These are phyloP conservation scores for Globisporangium megalacanthum DNA, from an alignment of 352 stramenopile genomes.

Conservation along the genomic window DNA sequence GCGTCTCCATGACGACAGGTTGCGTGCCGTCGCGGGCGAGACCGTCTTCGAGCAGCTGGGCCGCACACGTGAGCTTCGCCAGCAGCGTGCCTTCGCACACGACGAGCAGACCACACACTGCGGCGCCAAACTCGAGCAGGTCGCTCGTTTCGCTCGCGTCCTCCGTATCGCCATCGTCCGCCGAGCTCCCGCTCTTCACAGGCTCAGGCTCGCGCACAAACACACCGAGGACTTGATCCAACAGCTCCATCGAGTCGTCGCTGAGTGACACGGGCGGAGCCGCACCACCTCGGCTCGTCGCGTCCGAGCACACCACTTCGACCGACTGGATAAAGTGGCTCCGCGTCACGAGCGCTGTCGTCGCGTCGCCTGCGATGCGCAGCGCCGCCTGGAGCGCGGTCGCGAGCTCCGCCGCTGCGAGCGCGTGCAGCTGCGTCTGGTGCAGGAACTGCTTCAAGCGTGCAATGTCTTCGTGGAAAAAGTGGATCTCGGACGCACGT, in stretches of 20 bases:
- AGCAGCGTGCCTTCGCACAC: conserved; percentile 59
- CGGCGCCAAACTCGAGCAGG: conserved; percentile 39
- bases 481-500: conserved; percentile 67
- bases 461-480: conserved; percentile 76
- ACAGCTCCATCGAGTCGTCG: conserved; percentile 56
- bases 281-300: conserved; percentile 4
- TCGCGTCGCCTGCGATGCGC: conserved; percentile 10
- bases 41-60: conserved; percentile 24
- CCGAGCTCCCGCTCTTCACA: conserved; percentile 11
- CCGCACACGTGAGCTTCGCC: conserved; percentile 49
- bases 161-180: conserved; percentile 22
- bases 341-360: conserved; percentile 32
- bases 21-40: conserved; percentile 23
- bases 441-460: conserved; percentile 58
- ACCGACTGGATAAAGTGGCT: conserved; percentile 47
- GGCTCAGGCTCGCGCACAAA: conserved; percentile 50
- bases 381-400: conserved; percentile 28
- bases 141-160: conserved; percentile 50
- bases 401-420: conserved; percentile 33
- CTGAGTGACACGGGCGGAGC: conserved; percentile 28
- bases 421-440: conserved; percentile 56
- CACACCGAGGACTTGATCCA: conserved; percentile 57
- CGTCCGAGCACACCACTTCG: conserved; percentile 32
- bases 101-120: conserved; percentile 61
- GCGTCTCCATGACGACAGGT: conserved; percentile 45